phyloP scores from a whole-genome alignment of 2,329 filamentous ascomycete genomes.

The Juglanconis juglandina region DNA sequence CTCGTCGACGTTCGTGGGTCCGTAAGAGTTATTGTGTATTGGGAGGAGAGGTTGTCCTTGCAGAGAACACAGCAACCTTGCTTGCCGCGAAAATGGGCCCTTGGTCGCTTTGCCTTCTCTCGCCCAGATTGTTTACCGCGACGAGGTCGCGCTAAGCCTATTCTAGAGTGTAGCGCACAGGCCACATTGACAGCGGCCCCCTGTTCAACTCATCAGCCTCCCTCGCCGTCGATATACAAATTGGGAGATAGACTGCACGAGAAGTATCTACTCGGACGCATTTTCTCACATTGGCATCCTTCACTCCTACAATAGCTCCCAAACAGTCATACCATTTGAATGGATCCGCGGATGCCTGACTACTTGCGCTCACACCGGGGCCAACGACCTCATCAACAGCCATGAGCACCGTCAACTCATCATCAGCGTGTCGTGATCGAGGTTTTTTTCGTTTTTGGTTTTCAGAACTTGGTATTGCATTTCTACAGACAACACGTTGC shows the following conservation, averaged over 20 bases:
- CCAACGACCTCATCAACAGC: no score
- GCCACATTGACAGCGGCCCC: background rate
- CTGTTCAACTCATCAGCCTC: background rate
- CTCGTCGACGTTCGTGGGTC: slow-evolving; percentile 2
- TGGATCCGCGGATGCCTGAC: no score
- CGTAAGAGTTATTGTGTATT: slow-evolving; percentile 5
- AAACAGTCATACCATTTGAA: no score
- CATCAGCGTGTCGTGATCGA: background rate
- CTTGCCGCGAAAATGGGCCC: slow-evolving; percentile 15
- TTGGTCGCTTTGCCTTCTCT: background rate
- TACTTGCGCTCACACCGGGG: no score
- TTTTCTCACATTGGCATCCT: no score
- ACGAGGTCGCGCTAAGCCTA: slow-evolving; percentile 8
- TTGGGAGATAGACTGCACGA: no score
- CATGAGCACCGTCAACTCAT: background rate
- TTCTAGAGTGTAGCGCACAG: background rate
- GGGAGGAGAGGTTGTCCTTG: background rate
- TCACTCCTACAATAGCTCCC: no score
- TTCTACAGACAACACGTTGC: background rate
- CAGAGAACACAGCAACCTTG: slow-evolving; percentile 1
- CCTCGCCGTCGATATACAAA: no score
- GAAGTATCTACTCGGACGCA: no score
- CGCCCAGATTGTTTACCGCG: slow-evolving; percentile 12
- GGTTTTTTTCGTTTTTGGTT: no score
- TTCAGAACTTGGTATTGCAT: background rate